Conservation (phyloP, 768 basidiomycete genomes). For the Lactifluus hygrophoroides region DNA sequence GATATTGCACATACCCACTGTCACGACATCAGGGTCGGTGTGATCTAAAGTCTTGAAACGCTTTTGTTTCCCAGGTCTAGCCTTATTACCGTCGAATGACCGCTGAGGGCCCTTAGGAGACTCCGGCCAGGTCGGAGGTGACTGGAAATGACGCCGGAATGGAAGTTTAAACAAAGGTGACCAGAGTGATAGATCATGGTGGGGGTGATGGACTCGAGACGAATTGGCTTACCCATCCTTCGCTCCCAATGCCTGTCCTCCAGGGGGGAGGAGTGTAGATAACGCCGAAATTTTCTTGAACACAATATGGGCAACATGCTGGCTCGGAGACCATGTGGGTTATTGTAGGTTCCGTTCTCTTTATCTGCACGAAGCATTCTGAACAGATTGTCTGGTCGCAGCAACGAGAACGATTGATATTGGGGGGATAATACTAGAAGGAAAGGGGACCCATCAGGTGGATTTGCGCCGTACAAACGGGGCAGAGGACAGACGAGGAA, state of each 20-base stretch:
- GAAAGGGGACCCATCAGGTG: not conserved
- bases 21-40: slow-evolving; percentile 84
- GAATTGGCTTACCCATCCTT: slow-evolving; percentile 48
- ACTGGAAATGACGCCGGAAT: slow-evolving; percentile 5
- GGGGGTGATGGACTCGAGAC: not conserved
- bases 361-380: slow-evolving; percentile 99
- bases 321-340: slow-evolving; percentile 96
- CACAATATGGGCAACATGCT: slow-evolving; percentile 95
- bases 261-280: slow-evolving; percentile 77
- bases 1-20: slow-evolving; percentile 55
- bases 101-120: slow-evolving; percentile 40
- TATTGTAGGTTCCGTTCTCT: slow-evolving; percentile 87
- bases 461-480: slow-evolving; percentile 15
- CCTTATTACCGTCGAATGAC: slow-evolving; percentile 21
- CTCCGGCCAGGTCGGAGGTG: slow-evolving; percentile 42
- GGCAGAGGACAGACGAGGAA: slow-evolving; percentile 64
- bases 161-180: not conserved
- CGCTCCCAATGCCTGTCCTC: slow-evolving; percentile 72
- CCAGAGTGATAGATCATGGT: slow-evolving; percentile 7
- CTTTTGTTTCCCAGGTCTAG: slow-evolving; percentile 37
- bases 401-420: slow-evolving; percentile 95
- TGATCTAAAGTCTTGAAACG: slow-evolving; percentile 85
- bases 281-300: slow-evolving; percentile 94
- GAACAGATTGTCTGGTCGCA: slow-evolving; percentile 99
- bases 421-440: slow-evolving; percentile 86